A percentile compares a stretch with the other conserved stretches of the same genome.
These are phyloP conservation scores for Lunasporangiospora selenospora DNA, from an alignment of 192 early-diverging fungal species.

Conservation along the genomic window DNA sequence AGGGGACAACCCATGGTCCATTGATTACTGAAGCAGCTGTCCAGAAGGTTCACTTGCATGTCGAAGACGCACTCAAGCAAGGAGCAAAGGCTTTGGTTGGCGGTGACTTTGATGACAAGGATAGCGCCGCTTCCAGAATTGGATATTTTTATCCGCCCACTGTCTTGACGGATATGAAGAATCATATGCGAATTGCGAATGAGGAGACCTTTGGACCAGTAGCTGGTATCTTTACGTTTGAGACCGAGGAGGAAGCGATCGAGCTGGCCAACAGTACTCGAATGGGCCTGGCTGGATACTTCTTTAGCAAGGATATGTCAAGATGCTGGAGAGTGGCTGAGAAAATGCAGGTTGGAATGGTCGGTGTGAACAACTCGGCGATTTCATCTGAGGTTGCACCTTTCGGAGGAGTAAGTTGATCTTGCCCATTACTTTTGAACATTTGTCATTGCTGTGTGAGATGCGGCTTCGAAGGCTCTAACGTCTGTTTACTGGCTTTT, in stretches of 20 bases:
- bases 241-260: conserved; percentile 82
- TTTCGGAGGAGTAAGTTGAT: conserved; percentile 71
- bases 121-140: conserved; percentile 6
- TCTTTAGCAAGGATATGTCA: conserved; percentile 78
- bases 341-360: conserved; percentile 87
- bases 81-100: conserved; percentile 78
- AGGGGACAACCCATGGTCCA: conserved; percentile 76
- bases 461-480: too few relatives aligned
- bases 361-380: conserved; percentile 83
- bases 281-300: conserved; percentile 86
- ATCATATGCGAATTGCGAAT: conserved; percentile 69
- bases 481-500: neutral
- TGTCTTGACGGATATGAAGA: conserved; percentile 71
- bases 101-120: conserved; percentile 54
- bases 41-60: conserved; percentile 70
- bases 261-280: conserved; percentile 73
- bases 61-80: conserved; percentile 72
- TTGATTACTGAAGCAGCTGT: conserved; percentile 76
- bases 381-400: conserved; percentile 63
- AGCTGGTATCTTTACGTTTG: conserved; percentile 77
- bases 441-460: too few relatives aligned
- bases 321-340: conserved; percentile 85
- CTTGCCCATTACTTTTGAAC: neutral
- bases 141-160: conserved; percentile 89
- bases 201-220: conserved; percentile 96